Conservation (phyloP, 331 rosid species). For the Prunus yedoensis region DNA sequence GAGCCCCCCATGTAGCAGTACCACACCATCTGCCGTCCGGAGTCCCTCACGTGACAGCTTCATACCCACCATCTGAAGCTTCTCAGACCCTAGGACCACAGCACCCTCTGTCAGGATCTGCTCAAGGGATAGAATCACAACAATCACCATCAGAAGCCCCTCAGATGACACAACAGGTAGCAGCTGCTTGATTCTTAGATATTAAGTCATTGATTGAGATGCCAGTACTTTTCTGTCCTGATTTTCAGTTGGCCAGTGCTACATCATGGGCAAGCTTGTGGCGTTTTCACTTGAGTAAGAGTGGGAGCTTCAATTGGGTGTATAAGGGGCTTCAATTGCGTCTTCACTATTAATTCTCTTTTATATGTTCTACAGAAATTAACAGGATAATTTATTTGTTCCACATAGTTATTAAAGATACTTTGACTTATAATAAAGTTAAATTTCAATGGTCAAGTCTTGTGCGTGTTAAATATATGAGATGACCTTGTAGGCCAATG, state of each 20-base stretch:
- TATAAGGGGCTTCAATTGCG: neutral
- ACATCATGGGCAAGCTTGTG: conserved; percentile 1
- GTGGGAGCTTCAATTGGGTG: neutral
- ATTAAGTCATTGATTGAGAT: conserved; percentile 24
- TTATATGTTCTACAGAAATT: neutral
- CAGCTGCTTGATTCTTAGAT: conserved; percentile 38
- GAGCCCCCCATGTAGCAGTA: conserved; percentile 29
- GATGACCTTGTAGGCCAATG: neutral
- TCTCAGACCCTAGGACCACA: conserved; percentile 33
- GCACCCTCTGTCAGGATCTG: neutral
- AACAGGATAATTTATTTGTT: conserved; percentile 14
- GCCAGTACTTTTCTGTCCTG: neutral
- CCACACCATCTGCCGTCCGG: conserved; percentile 11
- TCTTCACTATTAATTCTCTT: conserved; percentile 1
- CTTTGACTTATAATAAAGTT: neutral
- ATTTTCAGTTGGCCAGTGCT: conserved; percentile 11
- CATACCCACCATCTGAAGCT: conserved; percentile 20
- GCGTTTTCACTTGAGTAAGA: neutral
- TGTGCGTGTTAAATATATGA: neutral
- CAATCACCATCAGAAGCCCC: conserved; percentile 14
- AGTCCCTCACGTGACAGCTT: conserved; percentile 22
- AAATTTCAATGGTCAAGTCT: neutral
- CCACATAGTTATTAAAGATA: neutral
- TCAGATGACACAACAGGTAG: conserved; percentile 36
- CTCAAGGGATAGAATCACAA: conserved; percentile 5